phyloP scores from a whole-genome alignment of 768 basidiomycete species.

The Plicaturopsis crispa region DNA sequence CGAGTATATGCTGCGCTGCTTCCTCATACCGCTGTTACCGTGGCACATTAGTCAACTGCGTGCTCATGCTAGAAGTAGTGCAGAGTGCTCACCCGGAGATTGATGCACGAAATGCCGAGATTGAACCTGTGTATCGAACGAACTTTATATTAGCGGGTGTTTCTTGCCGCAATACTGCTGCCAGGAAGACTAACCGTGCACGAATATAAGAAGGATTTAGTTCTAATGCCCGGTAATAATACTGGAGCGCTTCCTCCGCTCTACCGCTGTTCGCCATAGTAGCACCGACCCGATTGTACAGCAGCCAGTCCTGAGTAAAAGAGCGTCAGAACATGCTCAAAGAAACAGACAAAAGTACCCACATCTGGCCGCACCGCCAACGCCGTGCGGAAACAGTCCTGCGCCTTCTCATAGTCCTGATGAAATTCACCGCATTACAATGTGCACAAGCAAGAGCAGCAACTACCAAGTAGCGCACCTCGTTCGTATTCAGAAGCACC shows the following conservation, averaged over 20 bases:
- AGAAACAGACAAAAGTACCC: constrained; percentile 17
- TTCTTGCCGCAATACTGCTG: too few relatives aligned
- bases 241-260: constrained; percentile 75
- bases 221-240: constrained; percentile 81
- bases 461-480: constrained; percentile 39
- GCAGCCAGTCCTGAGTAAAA: constrained; percentile 69
- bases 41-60: constrained; percentile 4
- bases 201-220: constrained; percentile 88
- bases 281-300: constrained; percentile 92
- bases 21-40: constrained; percentile 68
- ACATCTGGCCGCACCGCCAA: constrained; percentile 85
- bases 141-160: too few relatives aligned
- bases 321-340: constrained; percentile 1
- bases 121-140: constrained; percentile 65
- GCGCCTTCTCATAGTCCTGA: constrained; percentile 86
- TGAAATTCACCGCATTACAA: constrained; percentile 4
- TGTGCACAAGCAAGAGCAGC: not conserved
- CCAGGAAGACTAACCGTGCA: constrained; percentile 62
- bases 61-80: constrained; percentile 7
- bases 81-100: constrained; percentile 54
- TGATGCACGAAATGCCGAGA: constrained; percentile 87
- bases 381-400: constrained; percentile 90
- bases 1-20: constrained; percentile 79
- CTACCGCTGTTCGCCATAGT: constrained; percentile 87
- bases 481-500: constrained; percentile 85